These are phyloP conservation scores for Erigeron philadelphicus DNA, from an alignment of 140 eudicot species.

Conservation along the genomic window DNA sequence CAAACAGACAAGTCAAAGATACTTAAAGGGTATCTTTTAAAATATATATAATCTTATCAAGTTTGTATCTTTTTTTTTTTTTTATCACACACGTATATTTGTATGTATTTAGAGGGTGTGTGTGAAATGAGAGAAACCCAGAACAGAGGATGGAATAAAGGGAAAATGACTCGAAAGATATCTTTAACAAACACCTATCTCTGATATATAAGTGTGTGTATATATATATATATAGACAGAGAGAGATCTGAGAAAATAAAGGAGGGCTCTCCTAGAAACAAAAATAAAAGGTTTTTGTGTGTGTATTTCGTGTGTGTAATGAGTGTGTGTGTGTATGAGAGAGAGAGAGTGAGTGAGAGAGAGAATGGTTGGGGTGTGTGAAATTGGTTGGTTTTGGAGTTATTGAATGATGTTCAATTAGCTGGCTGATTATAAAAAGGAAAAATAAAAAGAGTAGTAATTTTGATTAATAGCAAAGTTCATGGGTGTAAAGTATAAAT, in stretches of 20 bases:
- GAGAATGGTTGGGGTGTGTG: slow-evolving; percentile 25
- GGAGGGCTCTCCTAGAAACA: slow-evolving; percentile 28
- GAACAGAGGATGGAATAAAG: neutral
- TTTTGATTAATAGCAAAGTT: slow-evolving; percentile 17
- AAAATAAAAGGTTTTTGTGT: slow-evolving; percentile 21
- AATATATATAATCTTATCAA: slow-evolving; percentile 1
- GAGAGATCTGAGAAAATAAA: slow-evolving; percentile 49
- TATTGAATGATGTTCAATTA: slow-evolving; percentile 30
- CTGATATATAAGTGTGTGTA: neutral
- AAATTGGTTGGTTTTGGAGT: slow-evolving; percentile 31
- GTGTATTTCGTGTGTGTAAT: slow-evolving; percentile 22
- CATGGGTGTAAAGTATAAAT: slow-evolving; percentile 20
- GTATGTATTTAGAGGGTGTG: neutral
- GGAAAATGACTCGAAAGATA: neutral
- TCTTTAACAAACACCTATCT: slow-evolving; percentile 35
- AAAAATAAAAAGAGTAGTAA: neutral
- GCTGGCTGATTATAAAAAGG: slow-evolving; percentile 18
- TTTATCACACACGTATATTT: neutral
- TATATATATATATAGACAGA: neutral
- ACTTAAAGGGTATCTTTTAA: slow-evolving; percentile 21
- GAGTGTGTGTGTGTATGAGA: slow-evolving; percentile 26
- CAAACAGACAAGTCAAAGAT: slow-evolving; percentile 24
- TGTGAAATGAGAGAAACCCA: slow-evolving; percentile 22
- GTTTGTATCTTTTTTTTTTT: neutral
- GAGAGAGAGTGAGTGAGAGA: slow-evolving; percentile 18